Evolutionary conservation across 306 rosid species (phyloP).

Genomic region (Luffa acutangula): DNA sequence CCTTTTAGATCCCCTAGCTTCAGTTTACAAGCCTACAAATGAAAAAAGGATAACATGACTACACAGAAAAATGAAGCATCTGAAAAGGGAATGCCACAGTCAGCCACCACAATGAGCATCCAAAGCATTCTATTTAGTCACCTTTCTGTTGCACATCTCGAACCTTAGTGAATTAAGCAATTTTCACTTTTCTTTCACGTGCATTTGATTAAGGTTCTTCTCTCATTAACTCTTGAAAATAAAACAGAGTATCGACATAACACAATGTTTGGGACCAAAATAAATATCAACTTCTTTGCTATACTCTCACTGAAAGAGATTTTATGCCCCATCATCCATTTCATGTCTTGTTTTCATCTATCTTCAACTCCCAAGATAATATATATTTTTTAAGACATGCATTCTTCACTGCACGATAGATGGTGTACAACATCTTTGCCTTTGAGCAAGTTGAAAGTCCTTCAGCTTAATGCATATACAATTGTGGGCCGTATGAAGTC

Average conservation of each 20-base stretch:
- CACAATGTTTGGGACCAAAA: background rate
- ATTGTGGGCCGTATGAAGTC: no score
- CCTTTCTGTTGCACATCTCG: background rate
- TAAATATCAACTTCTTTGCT: background rate
- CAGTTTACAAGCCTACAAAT: conserved; percentile 74
- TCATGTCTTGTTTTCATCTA: background rate
- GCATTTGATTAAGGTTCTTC: background rate
- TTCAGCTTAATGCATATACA: background rate
- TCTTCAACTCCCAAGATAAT: background rate
- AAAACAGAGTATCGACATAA: background rate
- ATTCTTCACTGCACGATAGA: background rate
- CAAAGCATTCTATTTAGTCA: background rate
- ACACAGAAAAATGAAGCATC: background rate
- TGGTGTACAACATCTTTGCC: background rate
- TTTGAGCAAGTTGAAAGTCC: background rate
- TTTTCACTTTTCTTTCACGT: background rate
- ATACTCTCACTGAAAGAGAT: background rate
- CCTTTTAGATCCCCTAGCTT: conserved; percentile 53
- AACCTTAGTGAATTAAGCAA: background rate
- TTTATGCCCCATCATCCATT: background rate
- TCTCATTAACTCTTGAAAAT: background rate
- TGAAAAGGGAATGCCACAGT: background rate
- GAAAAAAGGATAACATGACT: background rate
- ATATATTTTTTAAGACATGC: background rate
- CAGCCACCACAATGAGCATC: background rate